Base-by-base conservation (phyloP, 2,329 filamentous ascomycete species). In the Curvularia hawaiiensis region DNA sequence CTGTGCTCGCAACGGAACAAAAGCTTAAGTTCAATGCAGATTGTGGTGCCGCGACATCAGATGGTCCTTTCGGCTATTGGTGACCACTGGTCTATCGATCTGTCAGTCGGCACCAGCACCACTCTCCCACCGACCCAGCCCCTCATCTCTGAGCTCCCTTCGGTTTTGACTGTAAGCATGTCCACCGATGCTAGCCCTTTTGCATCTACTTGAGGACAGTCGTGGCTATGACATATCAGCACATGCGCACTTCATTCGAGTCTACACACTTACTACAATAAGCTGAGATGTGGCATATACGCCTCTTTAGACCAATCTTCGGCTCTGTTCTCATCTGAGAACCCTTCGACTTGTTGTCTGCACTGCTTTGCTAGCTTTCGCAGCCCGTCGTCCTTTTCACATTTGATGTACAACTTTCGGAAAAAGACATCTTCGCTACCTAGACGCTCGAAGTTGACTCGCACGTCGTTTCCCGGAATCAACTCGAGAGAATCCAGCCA, bases 221-320 rank as follows among this genome's bases (percentile, higher is more conserved):
- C 67, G 35, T 74, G 68, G 52, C 71, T 74, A 30, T 16, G 22
- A 40, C 16, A 16, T 12, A 18, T 58, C 10, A 54, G 41, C 26
- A n/a, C 24, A 16, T 3, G 10, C 33, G 9, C 20, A 40, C 33
- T 35, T 40, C 5, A 22, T 16, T 26, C 12, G 39, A n/a, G 60
- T 72, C 73, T 64, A 16, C 30, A 46, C 57, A 75, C 77, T 65
- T 65, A 79, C 77, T 79, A 79, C 54, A 79, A 60, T 52, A 80
- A 59, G 58, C 75, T 78, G 45, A 76, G 60, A 70, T 80, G 78
- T 38, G 78, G 77, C 50, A 57, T 61, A 56, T 75, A 80, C 33
- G 52, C 50, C 30, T 71, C 60, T 8, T 71, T 62, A 4, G 63
- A 68, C 77, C 77, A 79, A 9, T 50, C 54, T 30, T 60, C 54